These are phyloP conservation scores for Aquilaria malaccensis DNA, from an alignment of 345 rosid genomes.

Conservation along the genomic window DNA sequence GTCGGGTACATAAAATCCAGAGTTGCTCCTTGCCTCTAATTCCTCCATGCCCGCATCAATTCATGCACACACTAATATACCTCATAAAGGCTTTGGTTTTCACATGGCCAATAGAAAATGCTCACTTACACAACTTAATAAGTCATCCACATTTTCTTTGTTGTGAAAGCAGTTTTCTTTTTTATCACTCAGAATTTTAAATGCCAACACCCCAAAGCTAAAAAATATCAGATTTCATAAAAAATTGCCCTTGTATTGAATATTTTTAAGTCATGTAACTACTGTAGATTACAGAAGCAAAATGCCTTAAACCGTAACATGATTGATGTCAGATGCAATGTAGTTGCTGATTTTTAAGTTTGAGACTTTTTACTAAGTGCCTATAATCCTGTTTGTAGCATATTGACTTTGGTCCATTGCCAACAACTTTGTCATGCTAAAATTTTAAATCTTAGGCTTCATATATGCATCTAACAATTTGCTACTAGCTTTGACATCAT, in stretches of 20 bases:
- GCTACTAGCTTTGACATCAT: slow-evolving; percentile 31
- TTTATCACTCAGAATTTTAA: slow-evolving; percentile 24
- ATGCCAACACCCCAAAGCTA: slow-evolving; percentile 28
- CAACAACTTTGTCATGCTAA: slow-evolving; percentile 29
- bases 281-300: slow-evolving; percentile 10
- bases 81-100: too few species aligned
- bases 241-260: slow-evolving; percentile 22
- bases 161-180: not conserved
- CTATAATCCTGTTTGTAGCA: slow-evolving; percentile 15
- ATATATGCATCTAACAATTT: slow-evolving; percentile 22
- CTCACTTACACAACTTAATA: slow-evolving; percentile 24
- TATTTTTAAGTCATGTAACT: slow-evolving; percentile 43
- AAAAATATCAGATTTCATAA: slow-evolving; percentile 28
- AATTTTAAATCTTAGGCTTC: slow-evolving; percentile 32
- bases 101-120: not conserved
- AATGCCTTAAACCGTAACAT: not conserved
- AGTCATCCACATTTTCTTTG: slow-evolving; percentile 8
- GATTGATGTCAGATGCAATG: not conserved
- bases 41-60: slow-evolving; percentile 20
- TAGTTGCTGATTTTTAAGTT: not conserved
- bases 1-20: slow-evolving; percentile 8
- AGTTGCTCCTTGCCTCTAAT: slow-evolving; percentile 17
- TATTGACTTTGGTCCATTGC: slow-evolving; percentile 9
- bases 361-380: slow-evolving; percentile 19
- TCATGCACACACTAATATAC: not conserved